Percentiles rank a stretch among this genome's conserved stretches.
These are phyloP conservation scores for Ustilago shanxiensis DNA, from an alignment of 1,284 basidiomycete genomes.

Conservation along the genomic window DNA sequence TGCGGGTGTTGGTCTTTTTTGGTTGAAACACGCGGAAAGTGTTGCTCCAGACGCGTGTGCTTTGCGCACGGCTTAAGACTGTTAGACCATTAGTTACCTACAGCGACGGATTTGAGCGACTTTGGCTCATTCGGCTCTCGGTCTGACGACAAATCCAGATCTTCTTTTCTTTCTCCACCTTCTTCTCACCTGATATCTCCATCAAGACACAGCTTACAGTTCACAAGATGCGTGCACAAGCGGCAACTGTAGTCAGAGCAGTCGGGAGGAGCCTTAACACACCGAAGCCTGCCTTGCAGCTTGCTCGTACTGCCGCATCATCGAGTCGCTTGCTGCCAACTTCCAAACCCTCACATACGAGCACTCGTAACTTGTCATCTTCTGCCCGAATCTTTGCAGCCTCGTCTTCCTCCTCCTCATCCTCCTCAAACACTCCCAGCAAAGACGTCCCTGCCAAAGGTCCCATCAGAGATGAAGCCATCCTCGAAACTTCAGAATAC, in stretches of 20 bases:
- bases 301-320: not conserved
- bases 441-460: slow-evolving; percentile 13
- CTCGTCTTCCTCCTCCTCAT: slow-evolving; percentile 7
- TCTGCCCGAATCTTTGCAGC: not conserved
- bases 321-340: not conserved
- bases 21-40: not conserved
- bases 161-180: slow-evolving; percentile 4
- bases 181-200: not conserved
- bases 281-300: not conserved
- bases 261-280: not conserved
- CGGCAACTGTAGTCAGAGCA: slow-evolving; percentile 1
- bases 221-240: slow-evolving; percentile 16
- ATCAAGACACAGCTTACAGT: not conserved
- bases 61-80: not conserved
- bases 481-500: slow-evolving; percentile 25
- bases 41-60: slow-evolving; percentile 20
- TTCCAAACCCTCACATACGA: not conserved
- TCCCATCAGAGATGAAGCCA: slow-evolving; percentile 42
- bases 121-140: not conserved
- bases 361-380: not conserved
- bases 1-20: slow-evolving; percentile 21
- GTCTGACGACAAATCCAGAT: not conserved
- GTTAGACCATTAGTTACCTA: not conserved
- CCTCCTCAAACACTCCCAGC: not conserved
- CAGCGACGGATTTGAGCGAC: not conserved